phyloP scores from a whole-genome alignment of 345 rosid genomes.

The Aquilaria malaccensis region DNA sequence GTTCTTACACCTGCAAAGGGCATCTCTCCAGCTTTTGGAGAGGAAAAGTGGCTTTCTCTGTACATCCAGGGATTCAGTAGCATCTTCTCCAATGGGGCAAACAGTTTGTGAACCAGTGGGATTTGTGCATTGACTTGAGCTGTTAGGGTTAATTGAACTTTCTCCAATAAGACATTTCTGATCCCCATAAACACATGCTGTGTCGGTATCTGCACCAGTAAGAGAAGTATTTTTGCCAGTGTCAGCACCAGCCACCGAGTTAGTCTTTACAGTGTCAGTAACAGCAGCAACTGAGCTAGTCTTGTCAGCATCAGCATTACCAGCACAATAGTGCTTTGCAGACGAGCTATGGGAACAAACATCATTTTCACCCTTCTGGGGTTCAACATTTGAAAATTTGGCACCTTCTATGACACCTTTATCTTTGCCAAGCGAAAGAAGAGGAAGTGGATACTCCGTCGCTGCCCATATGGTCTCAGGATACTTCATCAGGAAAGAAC shows the following conservation, averaged over 20 bases:
- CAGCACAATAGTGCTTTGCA: slow-evolving; percentile 9
- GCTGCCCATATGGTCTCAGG: slow-evolving; percentile 57
- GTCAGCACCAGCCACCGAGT: too few species aligned
- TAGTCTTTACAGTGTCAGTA: too few species aligned
- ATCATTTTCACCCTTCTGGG: slow-evolving; percentile 35
- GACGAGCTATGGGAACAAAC: slow-evolving; percentile 12
- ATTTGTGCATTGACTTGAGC: slow-evolving; percentile 16
- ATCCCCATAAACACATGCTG: slow-evolving; percentile 17
- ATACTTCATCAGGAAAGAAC: slow-evolving; percentile 62
- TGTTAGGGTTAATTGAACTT: slow-evolving; percentile 34
- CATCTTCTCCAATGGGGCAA: slow-evolving; percentile 40
- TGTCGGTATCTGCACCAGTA: slow-evolving; percentile 12
- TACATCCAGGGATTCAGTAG: slow-evolving; percentile 17
- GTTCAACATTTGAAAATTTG: slow-evolving; percentile 24
- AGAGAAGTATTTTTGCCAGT: too few species aligned
- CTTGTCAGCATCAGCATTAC: slow-evolving; percentile 9
- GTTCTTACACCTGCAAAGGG: slow-evolving; percentile 66
- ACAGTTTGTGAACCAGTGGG: slow-evolving; percentile 13
- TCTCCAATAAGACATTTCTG: slow-evolving; percentile 27
- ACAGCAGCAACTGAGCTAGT: too few species aligned
- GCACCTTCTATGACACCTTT: slow-evolving; percentile 40
- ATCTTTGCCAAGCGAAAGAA: slow-evolving; percentile 31
- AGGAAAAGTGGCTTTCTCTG: slow-evolving; percentile 67
- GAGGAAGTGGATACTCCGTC: slow-evolving; percentile 21
- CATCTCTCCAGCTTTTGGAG: slow-evolving; percentile 79